A percentile compares a stretch with the other conserved stretches of the same genome.
phyloP scores from a whole-genome alignment of 2,329 filamentous ascomycete species.

The Colletotrichum sp. region DNA sequence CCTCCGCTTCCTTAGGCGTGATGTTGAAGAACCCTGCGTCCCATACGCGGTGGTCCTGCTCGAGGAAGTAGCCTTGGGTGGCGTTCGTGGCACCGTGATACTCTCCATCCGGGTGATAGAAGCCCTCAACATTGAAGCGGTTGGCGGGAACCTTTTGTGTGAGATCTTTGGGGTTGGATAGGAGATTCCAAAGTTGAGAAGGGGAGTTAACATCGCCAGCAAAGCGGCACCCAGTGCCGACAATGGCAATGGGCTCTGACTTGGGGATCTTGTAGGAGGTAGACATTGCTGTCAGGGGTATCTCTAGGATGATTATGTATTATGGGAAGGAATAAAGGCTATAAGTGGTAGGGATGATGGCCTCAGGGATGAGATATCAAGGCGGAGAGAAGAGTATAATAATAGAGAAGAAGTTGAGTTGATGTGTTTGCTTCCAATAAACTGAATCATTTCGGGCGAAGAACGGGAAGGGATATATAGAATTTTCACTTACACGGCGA shows the following conservation, averaged over 20 bases:
- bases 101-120: constrained; percentile 30
- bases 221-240: constrained; percentile 45
- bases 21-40: constrained; percentile 48
- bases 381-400: neutral
- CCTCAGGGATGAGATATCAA: neutral
- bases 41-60: constrained; percentile 33
- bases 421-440: neutral
- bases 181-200: constrained; percentile 40
- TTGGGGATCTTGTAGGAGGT: constrained; percentile 19
- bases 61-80: constrained; percentile 20
- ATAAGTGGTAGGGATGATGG: neutral
- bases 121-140: constrained; percentile 27
- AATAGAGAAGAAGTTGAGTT: constrained; percentile 15
- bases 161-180: constrained; percentile 33
- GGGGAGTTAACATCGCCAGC: constrained; percentile 37
- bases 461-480: constrained; percentile 15
- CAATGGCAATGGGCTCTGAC: constrained; percentile 43
- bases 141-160: constrained; percentile 22
- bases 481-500: neutral
- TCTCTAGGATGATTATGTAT: constrained; percentile 16
- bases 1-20: constrained; percentile 29
- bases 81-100: constrained; percentile 18
- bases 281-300: constrained; percentile 19
- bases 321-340: neutral
- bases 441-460: neutral